Evolutionary conservation across 2,329 filamentous ascomycete genomes (phyloP), one percentile per base, ranked within the genome.

Genomic region (Trichoderma asperellum): DNA sequence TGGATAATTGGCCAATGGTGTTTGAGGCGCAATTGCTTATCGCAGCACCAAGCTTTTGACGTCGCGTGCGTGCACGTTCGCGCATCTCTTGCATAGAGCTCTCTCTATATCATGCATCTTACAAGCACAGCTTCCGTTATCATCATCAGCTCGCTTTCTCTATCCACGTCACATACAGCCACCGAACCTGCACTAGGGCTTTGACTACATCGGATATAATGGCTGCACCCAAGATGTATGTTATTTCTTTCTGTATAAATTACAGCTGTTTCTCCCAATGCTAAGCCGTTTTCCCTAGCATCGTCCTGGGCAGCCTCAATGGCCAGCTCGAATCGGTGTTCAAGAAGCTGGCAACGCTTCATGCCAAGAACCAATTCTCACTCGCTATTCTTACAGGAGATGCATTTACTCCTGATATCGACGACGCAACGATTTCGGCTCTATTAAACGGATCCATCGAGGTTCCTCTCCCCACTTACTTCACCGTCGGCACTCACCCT

Each of bases 381-480:
- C 91, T 97, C 75, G 94, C 92, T 18, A 89, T 99, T 68, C 83
- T 97, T 37, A 88, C 89, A 11, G 96, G 96, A 67, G 91, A 97
- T 76, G 84, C 98, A 7, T 98, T 98, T 76, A 83, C 86, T 21
- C 81, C 85, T 55, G 60, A 68, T 27, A 84, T 89, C 57, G 86
- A 91, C 64, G 84, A 89, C 52, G 84, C 87, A 14, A 77, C 81
- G 11, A 80, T 96, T 5, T 81, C 84, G 12, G 85, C 87, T 11
- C 85, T 99, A 4, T 80, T 98, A 0, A 81, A 87, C 32, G 93
- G 93, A n/a, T 84, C 87, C 12, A 89, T 97, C 64, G 77, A 84
- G 27, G 84, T 98, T 5, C 90, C 94, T 3, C 82, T 98, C 0
- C 90, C 94, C 1, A 96, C 92, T 10, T 99, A 99, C 81, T 99